Evolutionary conservation across 2,329 filamentous ascomycete species (phyloP).

Genomic region (Xylaria sp.): DNA sequence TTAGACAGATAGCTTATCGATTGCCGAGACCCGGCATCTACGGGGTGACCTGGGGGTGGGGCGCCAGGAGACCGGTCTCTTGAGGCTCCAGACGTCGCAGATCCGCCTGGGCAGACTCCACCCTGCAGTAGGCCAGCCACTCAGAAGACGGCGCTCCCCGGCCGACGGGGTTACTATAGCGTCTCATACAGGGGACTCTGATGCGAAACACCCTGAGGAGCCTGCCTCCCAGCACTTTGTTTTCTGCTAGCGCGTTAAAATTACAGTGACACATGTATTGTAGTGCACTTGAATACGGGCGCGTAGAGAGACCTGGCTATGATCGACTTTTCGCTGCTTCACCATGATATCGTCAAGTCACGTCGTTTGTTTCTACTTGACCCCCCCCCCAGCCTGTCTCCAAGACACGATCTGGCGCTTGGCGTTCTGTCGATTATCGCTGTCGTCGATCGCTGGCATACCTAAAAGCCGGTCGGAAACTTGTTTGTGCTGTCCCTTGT

Average conservation of each 20-base stretch:
- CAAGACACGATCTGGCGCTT: slow-evolving; percentile 29
- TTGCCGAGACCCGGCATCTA: slow-evolving; percentile 31
- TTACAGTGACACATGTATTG: neutral
- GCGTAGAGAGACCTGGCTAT: slow-evolving; percentile 16
- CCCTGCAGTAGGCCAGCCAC: slow-evolving; percentile 40
- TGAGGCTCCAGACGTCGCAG: slow-evolving; percentile 54
- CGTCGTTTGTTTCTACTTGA: slow-evolving; percentile 24
- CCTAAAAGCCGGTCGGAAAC: slow-evolving; percentile 35
- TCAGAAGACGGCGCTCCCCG: slow-evolving; percentile 32
- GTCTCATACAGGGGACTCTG: slow-evolving; percentile 56
- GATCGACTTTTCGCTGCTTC: neutral
- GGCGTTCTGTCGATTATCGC: slow-evolving; percentile 39
- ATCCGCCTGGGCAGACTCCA: slow-evolving; percentile 42
- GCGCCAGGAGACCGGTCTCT: slow-evolving; percentile 29
- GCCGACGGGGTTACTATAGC: slow-evolving; percentile 49
- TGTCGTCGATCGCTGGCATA: slow-evolving; percentile 34
- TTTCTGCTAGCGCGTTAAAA: neutral
- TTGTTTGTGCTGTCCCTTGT: slow-evolving; percentile 30
- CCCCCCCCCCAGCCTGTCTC: neutral
- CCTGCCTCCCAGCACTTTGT: neutral
- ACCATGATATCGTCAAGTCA: neutral
- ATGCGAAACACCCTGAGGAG: slow-evolving; percentile 50
- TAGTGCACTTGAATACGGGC: slow-evolving; percentile 35
- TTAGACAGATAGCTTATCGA: slow-evolving; percentile 30
- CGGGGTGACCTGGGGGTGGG: slow-evolving; percentile 15